Conservation (phyloP, 441 rosid species). For the Capsella rubella region DNA sequence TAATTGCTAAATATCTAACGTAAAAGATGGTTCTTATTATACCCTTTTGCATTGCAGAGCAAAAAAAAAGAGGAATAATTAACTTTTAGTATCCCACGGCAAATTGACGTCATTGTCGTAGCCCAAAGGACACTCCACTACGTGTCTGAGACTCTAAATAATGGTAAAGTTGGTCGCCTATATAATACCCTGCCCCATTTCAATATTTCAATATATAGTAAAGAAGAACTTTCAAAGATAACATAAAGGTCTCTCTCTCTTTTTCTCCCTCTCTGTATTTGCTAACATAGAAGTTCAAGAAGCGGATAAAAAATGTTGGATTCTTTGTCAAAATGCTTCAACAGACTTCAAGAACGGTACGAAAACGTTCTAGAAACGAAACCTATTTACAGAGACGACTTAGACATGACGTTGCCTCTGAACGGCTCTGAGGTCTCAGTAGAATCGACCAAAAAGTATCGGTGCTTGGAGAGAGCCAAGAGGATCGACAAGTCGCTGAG, state of each 20-base stretch:
- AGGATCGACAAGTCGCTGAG: conserved; percentile 42
- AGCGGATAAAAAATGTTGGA: conserved; percentile 24
- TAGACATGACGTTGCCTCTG: conserved; percentile 40
- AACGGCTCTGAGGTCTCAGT: conserved; percentile 29
- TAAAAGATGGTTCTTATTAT: neutral
- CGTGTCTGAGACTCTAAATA: conserved; percentile 1
- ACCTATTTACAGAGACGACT: conserved; percentile 36
- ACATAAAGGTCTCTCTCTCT: conserved; percentile 9
- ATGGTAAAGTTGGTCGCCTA: conserved; percentile 31
- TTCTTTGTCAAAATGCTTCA: conserved; percentile 42
- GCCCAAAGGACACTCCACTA: conserved; percentile 41
- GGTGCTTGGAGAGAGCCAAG: conserved; percentile 40
- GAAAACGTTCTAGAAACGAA: conserved; percentile 32
- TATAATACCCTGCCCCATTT: conserved; percentile 19
- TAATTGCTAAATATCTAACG: neutral
- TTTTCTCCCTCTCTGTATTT: neutral
- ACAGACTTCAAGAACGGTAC: conserved; percentile 40
- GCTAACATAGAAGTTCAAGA: neutral
- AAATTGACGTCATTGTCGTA: conserved; percentile 28
- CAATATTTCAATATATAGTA: neutral
- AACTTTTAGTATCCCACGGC: conserved; percentile 31
- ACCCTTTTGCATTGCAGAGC: neutral
- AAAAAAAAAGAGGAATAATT: conserved; percentile 6
- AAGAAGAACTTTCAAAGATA: conserved; percentile 4
- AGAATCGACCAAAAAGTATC: conserved; percentile 31